phyloP scores from a whole-genome alignment of 1,284 basidiomycete genomes.

The Sphaerobolus stellatus region DNA sequence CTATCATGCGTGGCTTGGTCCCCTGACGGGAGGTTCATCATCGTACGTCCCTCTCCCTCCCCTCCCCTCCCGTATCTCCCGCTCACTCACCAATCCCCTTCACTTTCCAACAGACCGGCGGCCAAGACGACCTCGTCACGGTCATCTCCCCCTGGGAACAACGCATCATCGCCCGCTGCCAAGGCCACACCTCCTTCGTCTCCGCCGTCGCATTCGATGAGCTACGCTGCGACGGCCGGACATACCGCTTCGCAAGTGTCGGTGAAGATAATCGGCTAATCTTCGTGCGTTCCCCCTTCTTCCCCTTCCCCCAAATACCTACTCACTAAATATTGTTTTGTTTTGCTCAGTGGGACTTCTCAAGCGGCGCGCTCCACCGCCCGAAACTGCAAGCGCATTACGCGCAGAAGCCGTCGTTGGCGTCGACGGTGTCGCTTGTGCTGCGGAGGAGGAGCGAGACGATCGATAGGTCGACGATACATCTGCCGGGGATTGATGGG shows the following conservation, averaged over 20 bases:
- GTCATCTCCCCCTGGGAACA: conserved; percentile 91
- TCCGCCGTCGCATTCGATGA: conserved; percentile 89
- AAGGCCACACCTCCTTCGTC: conserved; percentile 95
- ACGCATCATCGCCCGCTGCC: conserved; percentile 92
- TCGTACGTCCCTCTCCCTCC: conserved; percentile 49
- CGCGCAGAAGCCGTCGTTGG: conserved; percentile 70
- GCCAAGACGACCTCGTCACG: conserved; percentile 92
- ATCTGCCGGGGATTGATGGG: conserved; percentile 44
- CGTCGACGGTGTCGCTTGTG: conserved; percentile 69
- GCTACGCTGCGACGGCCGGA: conserved; percentile 78
- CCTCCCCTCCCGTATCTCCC: conserved; percentile 47
- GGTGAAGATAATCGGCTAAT: conserved; percentile 94
- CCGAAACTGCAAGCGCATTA: conserved; percentile 68
- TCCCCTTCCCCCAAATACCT: not conserved
- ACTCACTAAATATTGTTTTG: not conserved
- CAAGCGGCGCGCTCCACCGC: conserved; percentile 71
- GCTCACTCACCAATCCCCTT: conserved; percentile 2
- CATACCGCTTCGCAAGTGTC: conserved; percentile 89
- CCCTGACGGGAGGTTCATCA: conserved; percentile 89
- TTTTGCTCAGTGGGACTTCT: conserved; percentile 81
- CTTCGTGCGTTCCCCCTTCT: conserved; percentile 49
- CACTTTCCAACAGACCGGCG: conserved; percentile 55
- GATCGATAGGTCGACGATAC: conserved; percentile 47
- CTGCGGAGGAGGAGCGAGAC: conserved; percentile 51
- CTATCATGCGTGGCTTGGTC: conserved; percentile 92